These are phyloP conservation scores for Globisporangium camurandrum DNA, from an alignment of 352 stramenopile species.

Conservation along the genomic window DNA sequence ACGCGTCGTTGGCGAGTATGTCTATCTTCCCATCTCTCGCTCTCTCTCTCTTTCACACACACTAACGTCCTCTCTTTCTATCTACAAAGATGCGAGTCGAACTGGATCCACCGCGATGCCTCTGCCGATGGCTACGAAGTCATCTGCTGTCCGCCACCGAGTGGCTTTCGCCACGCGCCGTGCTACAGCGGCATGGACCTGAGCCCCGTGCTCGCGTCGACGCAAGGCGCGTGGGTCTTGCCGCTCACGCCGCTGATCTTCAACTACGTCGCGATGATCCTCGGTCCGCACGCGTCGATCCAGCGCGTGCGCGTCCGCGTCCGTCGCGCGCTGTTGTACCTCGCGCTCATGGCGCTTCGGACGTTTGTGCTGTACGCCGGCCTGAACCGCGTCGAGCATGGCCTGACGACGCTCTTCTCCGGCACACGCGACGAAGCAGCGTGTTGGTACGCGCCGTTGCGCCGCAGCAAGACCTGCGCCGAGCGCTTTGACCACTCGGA, in stretches of 20 bases:
- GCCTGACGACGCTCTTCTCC: too few relatives aligned
- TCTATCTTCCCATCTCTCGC: slow-evolving; percentile 4
- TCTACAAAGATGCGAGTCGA: slow-evolving; percentile 46
- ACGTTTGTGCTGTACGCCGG: slow-evolving; percentile 62
- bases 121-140: slow-evolving; percentile 19
- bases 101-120: slow-evolving; percentile 47
- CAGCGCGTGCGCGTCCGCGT: slow-evolving; percentile 43
- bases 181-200: slow-evolving; percentile 69
- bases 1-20: slow-evolving; percentile 62
- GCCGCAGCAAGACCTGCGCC: slow-evolving; percentile 40
- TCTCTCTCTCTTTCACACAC: background rate
- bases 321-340: slow-evolving; percentile 49
- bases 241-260: slow-evolving; percentile 48
- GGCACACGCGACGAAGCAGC: slow-evolving; percentile 11
- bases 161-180: slow-evolving; percentile 19
- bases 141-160: slow-evolving; percentile 43
- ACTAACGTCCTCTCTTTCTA: slow-evolving; percentile 2
- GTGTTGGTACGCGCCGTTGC: slow-evolving; percentile 60
- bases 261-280: slow-evolving; percentile 67
- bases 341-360: slow-evolving; percentile 50
- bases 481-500: slow-evolving; percentile 70
- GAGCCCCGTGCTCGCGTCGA: slow-evolving; percentile 34
- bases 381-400: slow-evolving; percentile 49
- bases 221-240: slow-evolving; percentile 56
- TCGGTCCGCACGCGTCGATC: slow-evolving; percentile 38